Evolutionary conservation across 1,139 yeast genomes (phyloP), one percentile per base, ranked within the genome.

Genomic region (Blastobotrys buckinghamii): DNA sequence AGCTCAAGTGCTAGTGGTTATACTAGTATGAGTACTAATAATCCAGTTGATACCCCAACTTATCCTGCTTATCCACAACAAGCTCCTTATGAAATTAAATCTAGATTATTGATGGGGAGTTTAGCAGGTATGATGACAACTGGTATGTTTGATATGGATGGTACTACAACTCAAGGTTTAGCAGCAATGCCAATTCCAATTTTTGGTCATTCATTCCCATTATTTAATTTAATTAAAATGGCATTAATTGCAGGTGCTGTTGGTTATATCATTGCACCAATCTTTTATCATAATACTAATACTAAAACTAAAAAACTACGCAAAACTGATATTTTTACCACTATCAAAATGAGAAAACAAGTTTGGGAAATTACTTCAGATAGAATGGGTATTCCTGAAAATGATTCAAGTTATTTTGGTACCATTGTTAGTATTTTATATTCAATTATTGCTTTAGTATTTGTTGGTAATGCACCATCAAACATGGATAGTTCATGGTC

Each of bases 71-170:
- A 41, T 42, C 43, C 47, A 6, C 50, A 43, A 34, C 39, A 32
- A 32, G 48, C 50, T 12, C 48, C 47, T 4, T 45, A 47, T 26
- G 46, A 44, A 36, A 26, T 48, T 37, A 48, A 46, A 33, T 22
- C 39, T 12, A 36, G 49, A 1, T 20, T 48, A 38, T 29, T 68
- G 60, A 60, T 68, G 62, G 64, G 67, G 39, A 59, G 69, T 8
- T 66, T 68, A 67, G 72, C 71, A 7, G 71, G 71, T 10, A 53
- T 68, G 53, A 64, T 67, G 64, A 69, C 63, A 19, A 59, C 69
- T 9, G 64, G 67, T 32, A 56, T 67, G 52, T 59, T 65, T 57
- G 47, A 43, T 30, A 37, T 43, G 42, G 40, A 36, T 13, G 49
- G 45, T 17, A 52, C 51, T 20, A 53, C 52, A 27, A 47, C 61